Conservation (phyloP, 2,329 filamentous ascomycete species). For the Dactylellina parvicollis region DNA sequence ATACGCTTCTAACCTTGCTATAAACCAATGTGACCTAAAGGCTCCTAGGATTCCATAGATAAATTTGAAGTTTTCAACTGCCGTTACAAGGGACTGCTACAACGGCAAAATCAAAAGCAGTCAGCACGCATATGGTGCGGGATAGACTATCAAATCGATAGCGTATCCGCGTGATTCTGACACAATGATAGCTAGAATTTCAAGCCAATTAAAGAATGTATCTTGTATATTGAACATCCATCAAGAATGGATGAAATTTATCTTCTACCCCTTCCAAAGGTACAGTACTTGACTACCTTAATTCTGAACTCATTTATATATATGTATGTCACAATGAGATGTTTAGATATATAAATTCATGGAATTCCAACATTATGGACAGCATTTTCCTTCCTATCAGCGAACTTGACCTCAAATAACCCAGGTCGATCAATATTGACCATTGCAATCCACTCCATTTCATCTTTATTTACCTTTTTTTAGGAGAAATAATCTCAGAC, state of each 20-base stretch:
- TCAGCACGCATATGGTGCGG: slow-evolving; percentile 40
- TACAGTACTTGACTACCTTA: no score
- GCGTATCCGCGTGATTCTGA: background rate
- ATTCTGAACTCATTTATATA: no score
- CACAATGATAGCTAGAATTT: background rate
- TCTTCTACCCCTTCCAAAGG: no score
- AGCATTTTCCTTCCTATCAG: no score
- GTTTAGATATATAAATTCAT: no score
- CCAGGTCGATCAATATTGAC: no score
- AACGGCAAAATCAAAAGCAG: slow-evolving; percentile 27
- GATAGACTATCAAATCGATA: background rate
- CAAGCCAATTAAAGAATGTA: background rate
- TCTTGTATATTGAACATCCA: no score
- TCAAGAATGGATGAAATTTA: no score
- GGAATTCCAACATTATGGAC: no score
- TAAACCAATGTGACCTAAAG: background rate
- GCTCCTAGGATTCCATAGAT: background rate
- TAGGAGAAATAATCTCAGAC: background rate
- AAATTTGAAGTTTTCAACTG: slow-evolving; percentile 13
- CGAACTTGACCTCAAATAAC: no score
- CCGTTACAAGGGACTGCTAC: slow-evolving; percentile 31
- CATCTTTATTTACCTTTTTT: background rate
- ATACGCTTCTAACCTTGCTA: background rate
- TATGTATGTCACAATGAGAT: no score
- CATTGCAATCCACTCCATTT: background rate